Conservation (phyloP, 2,329 filamentous ascomycete genomes). For the Dactylonectria macrodidyma region DNA sequence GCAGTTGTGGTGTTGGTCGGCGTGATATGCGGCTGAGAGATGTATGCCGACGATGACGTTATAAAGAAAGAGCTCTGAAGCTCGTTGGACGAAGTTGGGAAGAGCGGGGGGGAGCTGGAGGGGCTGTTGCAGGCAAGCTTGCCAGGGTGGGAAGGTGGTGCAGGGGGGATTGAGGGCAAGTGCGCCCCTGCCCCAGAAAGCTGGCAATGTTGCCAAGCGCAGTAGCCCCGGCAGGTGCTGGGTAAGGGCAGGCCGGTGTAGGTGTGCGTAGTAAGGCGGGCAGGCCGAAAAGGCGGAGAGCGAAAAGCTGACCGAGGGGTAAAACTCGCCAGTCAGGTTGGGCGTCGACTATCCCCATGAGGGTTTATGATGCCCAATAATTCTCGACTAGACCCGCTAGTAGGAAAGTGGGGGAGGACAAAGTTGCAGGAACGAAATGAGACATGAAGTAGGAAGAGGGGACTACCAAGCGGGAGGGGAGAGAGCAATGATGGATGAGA, state of each 20-base stretch:
- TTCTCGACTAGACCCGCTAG: neutral
- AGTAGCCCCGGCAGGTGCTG: slow-evolving; percentile 36
- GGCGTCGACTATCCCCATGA: slow-evolving; percentile 2
- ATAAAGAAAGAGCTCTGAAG: slow-evolving; percentile 32
- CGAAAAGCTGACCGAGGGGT: slow-evolving; percentile 20
- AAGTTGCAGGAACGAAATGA: neutral
- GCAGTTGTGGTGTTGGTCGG: neutral
- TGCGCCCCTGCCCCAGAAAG: slow-evolving; percentile 29
- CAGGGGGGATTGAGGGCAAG: slow-evolving; percentile 29
- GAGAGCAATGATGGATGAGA: neutral
- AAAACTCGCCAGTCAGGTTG: slow-evolving; percentile 14
- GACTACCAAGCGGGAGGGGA: slow-evolving; percentile 15
- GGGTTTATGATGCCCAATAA: slow-evolving; percentile 2
- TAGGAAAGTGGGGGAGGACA: neutral
- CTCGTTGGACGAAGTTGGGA: slow-evolving; percentile 27
- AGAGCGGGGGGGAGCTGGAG: slow-evolving; percentile 33
- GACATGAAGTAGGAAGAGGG: slow-evolving; percentile 2
- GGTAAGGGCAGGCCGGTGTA: slow-evolving; percentile 24
- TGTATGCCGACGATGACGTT: slow-evolving; percentile 38
- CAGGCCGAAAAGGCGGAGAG: slow-evolving; percentile 30
- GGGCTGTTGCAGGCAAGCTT: slow-evolving; percentile 37
- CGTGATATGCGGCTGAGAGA: slow-evolving; percentile 12
- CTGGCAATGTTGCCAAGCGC: slow-evolving; percentile 39
- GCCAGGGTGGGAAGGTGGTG: slow-evolving; percentile 34
- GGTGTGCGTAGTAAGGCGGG: slow-evolving; percentile 3